Evolutionary conservation across 163 green algal genomes (phyloP).

Genomic region (Trebouxiophyceae sp.): DNA sequence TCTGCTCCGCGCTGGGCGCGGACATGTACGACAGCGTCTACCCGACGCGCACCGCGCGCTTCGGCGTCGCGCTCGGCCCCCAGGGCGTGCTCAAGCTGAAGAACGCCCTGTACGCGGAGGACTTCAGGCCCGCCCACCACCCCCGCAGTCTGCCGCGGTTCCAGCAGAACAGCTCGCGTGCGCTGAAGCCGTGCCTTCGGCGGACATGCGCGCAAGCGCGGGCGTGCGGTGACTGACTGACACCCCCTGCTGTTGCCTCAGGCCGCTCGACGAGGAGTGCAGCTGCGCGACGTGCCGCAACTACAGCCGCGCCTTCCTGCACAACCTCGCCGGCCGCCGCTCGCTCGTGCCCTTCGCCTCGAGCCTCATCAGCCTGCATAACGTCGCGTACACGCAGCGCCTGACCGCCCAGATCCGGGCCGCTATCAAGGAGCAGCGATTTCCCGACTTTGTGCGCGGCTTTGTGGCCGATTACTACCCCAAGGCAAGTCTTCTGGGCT

Average conservation of each 20-base stretch:
- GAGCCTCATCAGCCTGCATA: slow-evolving; percentile 81
- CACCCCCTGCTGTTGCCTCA: slow-evolving; percentile 11
- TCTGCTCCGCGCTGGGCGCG: slow-evolving; percentile 88
- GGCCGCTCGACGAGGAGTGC: slow-evolving; percentile 67
- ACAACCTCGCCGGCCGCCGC: slow-evolving; percentile 62
- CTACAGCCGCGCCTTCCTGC: slow-evolving; percentile 78
- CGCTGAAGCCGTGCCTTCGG: not conserved
- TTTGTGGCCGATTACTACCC: slow-evolving; percentile 58
- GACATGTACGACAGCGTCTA: slow-evolving; percentile 98
- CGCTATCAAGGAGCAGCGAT: slow-evolving; percentile 57
- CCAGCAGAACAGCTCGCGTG: too few relatives aligned
- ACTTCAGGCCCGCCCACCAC: slow-evolving; percentile 57
- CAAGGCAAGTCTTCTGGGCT: slow-evolving; percentile 2
- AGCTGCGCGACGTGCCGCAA: slow-evolving; percentile 66
- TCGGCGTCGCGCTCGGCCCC: slow-evolving; percentile 84
- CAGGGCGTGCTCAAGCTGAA: slow-evolving; percentile 78
- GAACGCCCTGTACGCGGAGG: slow-evolving; percentile 45
- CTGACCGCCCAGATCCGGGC: slow-evolving; percentile 57
- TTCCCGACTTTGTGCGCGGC: slow-evolving; percentile 52
- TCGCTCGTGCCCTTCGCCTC: slow-evolving; percentile 45
- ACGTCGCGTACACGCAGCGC: slow-evolving; percentile 82
- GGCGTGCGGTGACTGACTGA: not conserved
- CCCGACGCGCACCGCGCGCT: slow-evolving; percentile 88
- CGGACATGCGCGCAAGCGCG: too few relatives aligned
- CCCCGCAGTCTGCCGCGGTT: too few relatives aligned